These are phyloP conservation scores for Fusarium coicis DNA, from an alignment of 2,329 filamentous ascomycete genomes.

Conservation along the genomic window DNA sequence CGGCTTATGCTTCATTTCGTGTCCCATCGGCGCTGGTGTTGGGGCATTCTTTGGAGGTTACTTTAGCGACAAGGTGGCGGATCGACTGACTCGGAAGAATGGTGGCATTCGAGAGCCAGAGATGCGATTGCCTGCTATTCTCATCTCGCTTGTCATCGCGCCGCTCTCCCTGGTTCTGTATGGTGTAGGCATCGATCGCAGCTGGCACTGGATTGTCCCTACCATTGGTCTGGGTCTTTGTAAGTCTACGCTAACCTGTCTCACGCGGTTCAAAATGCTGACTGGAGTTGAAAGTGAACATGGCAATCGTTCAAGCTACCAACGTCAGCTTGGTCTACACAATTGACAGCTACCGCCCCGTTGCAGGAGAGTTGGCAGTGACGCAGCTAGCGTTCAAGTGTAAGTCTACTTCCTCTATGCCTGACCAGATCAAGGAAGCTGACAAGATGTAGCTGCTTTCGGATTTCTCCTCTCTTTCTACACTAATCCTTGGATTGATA, in stretches of 20 bases:
- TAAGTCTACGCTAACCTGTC: neutral
- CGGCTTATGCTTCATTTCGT: constrained; percentile 63
- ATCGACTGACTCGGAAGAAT: constrained; percentile 62
- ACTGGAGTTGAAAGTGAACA: constrained; percentile 52
- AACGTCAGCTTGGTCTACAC: constrained; percentile 67
- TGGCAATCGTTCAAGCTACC: constrained; percentile 65
- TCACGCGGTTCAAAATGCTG: accelerated
- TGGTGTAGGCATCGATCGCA: constrained; percentile 59
- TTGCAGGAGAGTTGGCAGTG: constrained; percentile 66
- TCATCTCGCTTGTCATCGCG: constrained; percentile 61
- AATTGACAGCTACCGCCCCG: constrained; percentile 67
- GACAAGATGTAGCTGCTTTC: constrained; percentile 55
- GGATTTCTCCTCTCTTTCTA: constrained; percentile 70
- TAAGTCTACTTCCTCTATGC: constrained; percentile 42
- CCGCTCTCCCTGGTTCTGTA: constrained; percentile 59
- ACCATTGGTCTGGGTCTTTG: constrained; percentile 63
- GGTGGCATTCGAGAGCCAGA: constrained; percentile 67
- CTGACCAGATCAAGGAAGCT: accelerated
- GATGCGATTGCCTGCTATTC: constrained; percentile 67
- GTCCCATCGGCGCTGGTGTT: constrained; percentile 61
- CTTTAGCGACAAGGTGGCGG: constrained; percentile 59
- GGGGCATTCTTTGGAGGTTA: constrained; percentile 56
- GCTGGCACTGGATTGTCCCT: constrained; percentile 65
- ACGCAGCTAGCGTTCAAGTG: constrained; percentile 66
- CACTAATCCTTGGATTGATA: constrained; percentile 66